Evolutionary conservation across 176 grass and related monocot species (phyloP), one percentile per base, ranked within the genome.

Genomic region (Juncus inflexus): DNA sequence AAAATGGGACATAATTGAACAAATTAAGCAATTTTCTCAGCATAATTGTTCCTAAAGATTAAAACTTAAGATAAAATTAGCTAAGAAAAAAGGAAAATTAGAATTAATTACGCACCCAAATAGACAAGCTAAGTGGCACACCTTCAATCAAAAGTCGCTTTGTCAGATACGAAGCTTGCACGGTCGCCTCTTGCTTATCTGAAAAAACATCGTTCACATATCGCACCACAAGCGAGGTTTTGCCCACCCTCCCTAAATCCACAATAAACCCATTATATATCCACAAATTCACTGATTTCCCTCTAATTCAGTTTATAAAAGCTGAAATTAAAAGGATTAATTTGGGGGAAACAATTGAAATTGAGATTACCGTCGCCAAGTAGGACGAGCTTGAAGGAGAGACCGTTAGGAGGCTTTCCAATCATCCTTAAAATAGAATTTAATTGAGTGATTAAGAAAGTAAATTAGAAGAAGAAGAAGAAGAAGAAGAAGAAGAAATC

Each of bases 161-260:
- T 74, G 76, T 78, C 55, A 94, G 67, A 76, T 88, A 94, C 61
- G 84, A 87, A 76, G 89, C 84, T 79, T 92, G 83, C 67, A 91
- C 75, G 0, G 84, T 92, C 68, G 89, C 85, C 74, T 94, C 85
- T 65, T 95, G 82, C 65, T 95, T 95, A 9, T 85, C 85, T 9
- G 85, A 88, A 72, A 94, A 94, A 55, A 78, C 73, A 67, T 95
- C 71, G 79, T 85, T 95, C 65, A 95, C 82, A 69, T 95, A 95
- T 7, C 73, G 72, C 52, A 95, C 62, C 8, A 88, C 85, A 51
- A 88, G 90, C 62, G 85, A 88, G 43, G 90, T 88, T 88, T 95
- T 88, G 45, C 90, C 84, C 63, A 95, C 90, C 67, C 82, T 69
- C 14, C 85, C 90, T 95, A 40, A 52, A 69, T 52, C 9, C 53